Evolutionary conservation across 345 rosid species (phyloP).

Genomic region (Xanthoceras sorbifolium): DNA sequence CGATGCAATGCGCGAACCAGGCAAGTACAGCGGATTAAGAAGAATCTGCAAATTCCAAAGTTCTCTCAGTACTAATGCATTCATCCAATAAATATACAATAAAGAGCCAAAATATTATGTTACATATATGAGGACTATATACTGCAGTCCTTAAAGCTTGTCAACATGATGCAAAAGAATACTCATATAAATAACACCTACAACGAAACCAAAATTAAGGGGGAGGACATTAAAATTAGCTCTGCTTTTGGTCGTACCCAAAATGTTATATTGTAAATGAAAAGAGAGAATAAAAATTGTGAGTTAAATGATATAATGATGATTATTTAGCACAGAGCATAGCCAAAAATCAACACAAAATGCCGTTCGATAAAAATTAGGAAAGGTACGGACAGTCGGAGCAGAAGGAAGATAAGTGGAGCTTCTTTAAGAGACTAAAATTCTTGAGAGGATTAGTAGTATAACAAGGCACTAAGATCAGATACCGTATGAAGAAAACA

Average conservation of each 20-base stretch:
- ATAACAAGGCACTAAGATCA: too few relatives aligned
- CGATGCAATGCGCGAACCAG: constrained; percentile 86
- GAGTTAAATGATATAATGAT: not conserved
- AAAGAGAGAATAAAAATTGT: not conserved
- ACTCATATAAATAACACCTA: not conserved
- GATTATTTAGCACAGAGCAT: not conserved
- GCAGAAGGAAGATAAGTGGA: not conserved
- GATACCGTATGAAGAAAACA: not conserved
- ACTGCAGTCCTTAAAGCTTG: not conserved
- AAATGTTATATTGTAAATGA: too few relatives aligned
- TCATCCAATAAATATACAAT: not conserved
- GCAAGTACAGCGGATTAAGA: constrained; percentile 89
- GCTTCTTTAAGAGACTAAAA: not conserved
- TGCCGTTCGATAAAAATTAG: not conserved
- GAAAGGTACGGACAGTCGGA: not conserved
- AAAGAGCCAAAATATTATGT: not conserved
- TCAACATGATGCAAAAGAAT: too few relatives aligned
- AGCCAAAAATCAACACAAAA: not conserved
- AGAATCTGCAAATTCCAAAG: constrained; percentile 58
- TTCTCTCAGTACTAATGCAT: not conserved
- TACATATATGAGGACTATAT: not conserved
- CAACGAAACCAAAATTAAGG: not conserved
- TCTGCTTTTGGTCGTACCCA: not conserved
- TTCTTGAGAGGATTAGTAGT: not conserved
- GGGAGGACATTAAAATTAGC: not conserved